A percentile compares a stretch with the other conserved stretches of the same genome.
Conservation (phyloP, 1,284 basidiomycete genomes). For the Ustilago hordei region DNA sequence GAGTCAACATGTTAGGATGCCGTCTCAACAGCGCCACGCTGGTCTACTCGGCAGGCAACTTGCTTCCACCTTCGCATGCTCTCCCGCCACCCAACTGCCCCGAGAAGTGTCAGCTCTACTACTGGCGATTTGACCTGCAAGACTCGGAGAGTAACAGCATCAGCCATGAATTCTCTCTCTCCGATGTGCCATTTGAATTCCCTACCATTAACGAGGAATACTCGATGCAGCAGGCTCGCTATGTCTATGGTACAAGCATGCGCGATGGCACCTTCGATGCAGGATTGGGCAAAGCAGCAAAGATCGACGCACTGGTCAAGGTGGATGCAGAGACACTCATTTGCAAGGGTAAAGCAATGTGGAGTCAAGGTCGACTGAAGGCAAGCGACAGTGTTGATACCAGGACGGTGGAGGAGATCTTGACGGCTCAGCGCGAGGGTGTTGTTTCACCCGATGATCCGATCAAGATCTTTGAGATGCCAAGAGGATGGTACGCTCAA, state of each 20-base stretch:
- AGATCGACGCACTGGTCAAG: conserved; percentile 73
- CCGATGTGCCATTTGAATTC: conserved; percentile 73
- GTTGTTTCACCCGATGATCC: conserved; percentile 16
- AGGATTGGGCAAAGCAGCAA: conserved; percentile 71
- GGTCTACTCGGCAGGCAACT: conserved; percentile 72
- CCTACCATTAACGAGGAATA: conserved; percentile 70
- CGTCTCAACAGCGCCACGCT: conserved; percentile 72
- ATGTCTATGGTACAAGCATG: conserved; percentile 70
- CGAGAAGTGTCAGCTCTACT: conserved; percentile 72
- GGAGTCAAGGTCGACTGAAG: conserved; percentile 48
- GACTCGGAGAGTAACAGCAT: conserved; percentile 36
- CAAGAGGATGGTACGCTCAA: conserved; percentile 71
- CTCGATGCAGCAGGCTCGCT: conserved; percentile 70
- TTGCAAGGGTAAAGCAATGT: conserved; percentile 60
- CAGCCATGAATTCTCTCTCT: conserved; percentile 71
- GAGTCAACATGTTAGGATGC: conserved; percentile 71
- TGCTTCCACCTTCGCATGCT: conserved; percentile 66
- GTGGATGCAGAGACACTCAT: conserved; percentile 70
- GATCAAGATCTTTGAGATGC: conserved; percentile 71
- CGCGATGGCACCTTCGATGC: conserved; percentile 70
- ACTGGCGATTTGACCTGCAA: conserved; percentile 70
- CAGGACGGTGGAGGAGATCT: conserved; percentile 69
- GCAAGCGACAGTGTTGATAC: conserved; percentile 69
- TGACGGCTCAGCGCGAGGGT: conserved; percentile 62
- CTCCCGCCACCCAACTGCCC: conserved; percentile 66